Percentiles rank a stretch among this genome's conserved stretches.
These are phyloP conservation scores for Sugiyamaella americana DNA, from an alignment of 805 yeast species.

Conservation along the genomic window DNA sequence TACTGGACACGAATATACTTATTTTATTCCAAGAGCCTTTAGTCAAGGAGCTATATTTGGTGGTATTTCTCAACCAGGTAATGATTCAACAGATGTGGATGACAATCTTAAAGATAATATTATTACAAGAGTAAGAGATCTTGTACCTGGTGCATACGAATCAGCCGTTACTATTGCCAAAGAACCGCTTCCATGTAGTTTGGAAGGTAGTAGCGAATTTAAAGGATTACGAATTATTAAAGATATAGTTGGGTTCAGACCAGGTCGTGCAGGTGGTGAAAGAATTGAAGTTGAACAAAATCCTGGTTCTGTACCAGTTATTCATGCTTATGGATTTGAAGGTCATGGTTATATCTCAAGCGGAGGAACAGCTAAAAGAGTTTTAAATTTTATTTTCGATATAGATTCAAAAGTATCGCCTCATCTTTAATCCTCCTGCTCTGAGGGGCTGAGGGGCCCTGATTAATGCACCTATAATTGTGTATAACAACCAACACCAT, in stretches of 20 bases:
- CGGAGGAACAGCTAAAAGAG: slow-evolving; percentile 45
- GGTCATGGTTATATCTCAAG: slow-evolving; percentile 62
- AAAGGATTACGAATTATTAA: slow-evolving; percentile 31
- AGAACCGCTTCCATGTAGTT: background rate
- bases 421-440: background rate
- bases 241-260: slow-evolving; percentile 61
- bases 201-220: background rate
- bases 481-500: too few species aligned
- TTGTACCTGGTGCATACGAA: slow-evolving; percentile 9
- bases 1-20: slow-evolving; percentile 19
- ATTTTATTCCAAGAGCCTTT: slow-evolving; percentile 19
- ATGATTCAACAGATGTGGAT: slow-evolving; percentile 8
- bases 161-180: slow-evolving; percentile 3
- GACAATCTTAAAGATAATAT: slow-evolving; percentile 12
- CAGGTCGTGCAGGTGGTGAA: slow-evolving; percentile 56
- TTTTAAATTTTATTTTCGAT: slow-evolving; percentile 19
- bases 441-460: too few species aligned
- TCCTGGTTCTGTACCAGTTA: slow-evolving; percentile 30
- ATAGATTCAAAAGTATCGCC: background rate
- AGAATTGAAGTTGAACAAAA: slow-evolving; percentile 41
- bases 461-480: too few species aligned
- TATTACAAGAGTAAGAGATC: slow-evolving; percentile 9
- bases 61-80: slow-evolving; percentile 19
- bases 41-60: slow-evolving; percentile 20
- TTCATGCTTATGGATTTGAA: slow-evolving; percentile 63